A percentile compares a stretch with the other conserved stretches of the same genome.
Conservation (phyloP, 78 protist species). For the Cavenderia fasciculata region DNA sequence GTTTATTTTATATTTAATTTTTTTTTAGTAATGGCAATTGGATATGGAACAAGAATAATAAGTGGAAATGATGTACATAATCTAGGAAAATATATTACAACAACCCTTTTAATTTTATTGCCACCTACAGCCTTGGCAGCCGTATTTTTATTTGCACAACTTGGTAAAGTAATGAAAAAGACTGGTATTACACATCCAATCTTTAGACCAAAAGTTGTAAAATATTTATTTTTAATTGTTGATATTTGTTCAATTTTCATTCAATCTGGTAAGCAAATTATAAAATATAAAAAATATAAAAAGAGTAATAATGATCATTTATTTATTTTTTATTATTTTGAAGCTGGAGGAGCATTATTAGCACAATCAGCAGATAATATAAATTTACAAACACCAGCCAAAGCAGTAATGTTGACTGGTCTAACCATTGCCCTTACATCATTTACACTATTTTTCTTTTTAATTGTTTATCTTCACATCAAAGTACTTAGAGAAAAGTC, state of each 20-base stretch:
- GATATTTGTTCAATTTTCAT: slow-evolving; percentile 24
- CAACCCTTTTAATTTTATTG: slow-evolving; percentile 33
- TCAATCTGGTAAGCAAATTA: background rate
- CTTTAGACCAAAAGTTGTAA: slow-evolving; percentile 28
- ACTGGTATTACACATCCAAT: slow-evolving; percentile 23
- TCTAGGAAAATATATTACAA: slow-evolving; percentile 21
- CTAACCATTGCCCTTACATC: slow-evolving; percentile 2
- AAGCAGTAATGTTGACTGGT: slow-evolving; percentile 28
- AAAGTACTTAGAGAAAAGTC: background rate
- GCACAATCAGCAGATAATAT: slow-evolving; percentile 26
- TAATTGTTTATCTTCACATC: slow-evolving; percentile 6
- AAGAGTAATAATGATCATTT: background rate
- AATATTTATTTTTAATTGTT: slow-evolving; percentile 23
- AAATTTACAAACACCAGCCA: slow-evolving; percentile 2
- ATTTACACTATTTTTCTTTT: slow-evolving; percentile 19
- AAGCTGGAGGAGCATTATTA: slow-evolving; percentile 40
- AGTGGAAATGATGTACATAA: background rate
- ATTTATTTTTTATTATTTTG: background rate
- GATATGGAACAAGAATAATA: background rate
- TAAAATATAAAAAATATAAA: background rate
- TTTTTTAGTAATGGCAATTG: background rate
- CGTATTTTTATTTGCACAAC: slow-evolving; percentile 12
- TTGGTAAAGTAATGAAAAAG: slow-evolving; percentile 9
- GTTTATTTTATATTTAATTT: background rate
- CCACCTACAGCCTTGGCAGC: slow-evolving; percentile 41